Evolutionary conservation across 257 asterid genomes (phyloP), one percentile per base, ranked within the genome.

Genomic region (Mentha longifolia): DNA sequence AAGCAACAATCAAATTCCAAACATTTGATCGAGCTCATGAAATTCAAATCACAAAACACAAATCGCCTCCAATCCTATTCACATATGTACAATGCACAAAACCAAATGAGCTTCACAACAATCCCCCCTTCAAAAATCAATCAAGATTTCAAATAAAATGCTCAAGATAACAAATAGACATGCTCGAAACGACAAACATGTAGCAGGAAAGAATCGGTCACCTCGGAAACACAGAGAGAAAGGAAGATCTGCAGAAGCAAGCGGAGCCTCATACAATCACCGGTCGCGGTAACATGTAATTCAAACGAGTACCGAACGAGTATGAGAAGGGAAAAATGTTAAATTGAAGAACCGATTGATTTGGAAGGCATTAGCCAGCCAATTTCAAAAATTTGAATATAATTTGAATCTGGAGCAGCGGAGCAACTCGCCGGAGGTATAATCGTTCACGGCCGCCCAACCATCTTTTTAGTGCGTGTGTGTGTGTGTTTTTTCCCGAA

Each of bases 181-280:
- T 22, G 50, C 15, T 71, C 50, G 37, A 73, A 70, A 41, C 72
- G 69, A 71, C 63, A 45, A 69, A 75, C 41, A 54, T 17, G 19
- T 58, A 60, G 43, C 33, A 31, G 31, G 25, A 57, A 45, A 73
- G 55, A 54, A 43, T 19, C 28, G 51, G 57, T 77, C 72, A 81
- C 91, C 91, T 77, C 62, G 31, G 45, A 19, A 59, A 33, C 47
- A 42, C 47, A 17, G 59, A 64, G 74, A 63, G 60, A 71, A 57
- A 57, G 76, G 76, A 79, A 76, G 91, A 85, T 81, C 87, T 70
- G 80, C 74, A 56, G 78, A 63, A 64, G 46, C 33, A 64, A 54
- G 49, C 57, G 61, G 28, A 58, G 47, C 71, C 67, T 62, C 80
- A 65, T 67, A 62, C 52, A 62, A 70, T 71, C 66, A 14, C 76